Base-by-base conservation (phyloP, 176 grass and related monocot species). In the Oryza officinalis region DNA sequence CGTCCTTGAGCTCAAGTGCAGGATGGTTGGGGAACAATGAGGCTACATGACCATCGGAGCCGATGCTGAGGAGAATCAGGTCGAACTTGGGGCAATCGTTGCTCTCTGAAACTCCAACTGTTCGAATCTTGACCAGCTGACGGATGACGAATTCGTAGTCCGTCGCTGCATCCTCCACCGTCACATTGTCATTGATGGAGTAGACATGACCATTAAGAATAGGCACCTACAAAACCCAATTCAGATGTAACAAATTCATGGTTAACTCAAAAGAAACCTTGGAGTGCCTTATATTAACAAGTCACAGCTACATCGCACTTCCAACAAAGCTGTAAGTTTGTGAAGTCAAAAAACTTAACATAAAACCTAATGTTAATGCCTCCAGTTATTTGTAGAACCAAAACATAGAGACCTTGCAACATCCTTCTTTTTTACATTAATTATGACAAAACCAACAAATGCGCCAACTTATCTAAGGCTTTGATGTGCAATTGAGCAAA, bases 71-170 rank as follows among this genome's bases (percentile, higher is more conserved):
- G 30, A 94, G 79, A 27, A 94, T 86, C 27, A 90, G 82, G n/a
- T 94, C 92, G 28, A 94, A 94, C 70, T 88, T 94, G 10, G 92
- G 92, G 81, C 86, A 94, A 67, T 90, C 92, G n/a, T 85, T 88
- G 57, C 63, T 79, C 67, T 85, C 43, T 4, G 86, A 94, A 40
- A 86, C 74, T 8, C 75, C 82, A 27, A 94, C 41, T 12, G 70
- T 86, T 3, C 92, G 86, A 46, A 82, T 27, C 65, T 94, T 91
- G 38, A 94, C 88, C 6, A 94, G 80, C 64, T 94, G 86, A 31
- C 89, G 86, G 61, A 94, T 83, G 59, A 80, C 65, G 75, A 87
- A 83, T 83, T 88, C 88, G 61, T 94, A 94, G 26, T 91, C 92
- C 40, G 72, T 70, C 14, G 92, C 92, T 38, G 92, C 92, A 74